These are phyloP conservation scores for Pelargonium myrrhifolium DNA, from an alignment of 441 rosid genomes.

Conservation along the genomic window DNA sequence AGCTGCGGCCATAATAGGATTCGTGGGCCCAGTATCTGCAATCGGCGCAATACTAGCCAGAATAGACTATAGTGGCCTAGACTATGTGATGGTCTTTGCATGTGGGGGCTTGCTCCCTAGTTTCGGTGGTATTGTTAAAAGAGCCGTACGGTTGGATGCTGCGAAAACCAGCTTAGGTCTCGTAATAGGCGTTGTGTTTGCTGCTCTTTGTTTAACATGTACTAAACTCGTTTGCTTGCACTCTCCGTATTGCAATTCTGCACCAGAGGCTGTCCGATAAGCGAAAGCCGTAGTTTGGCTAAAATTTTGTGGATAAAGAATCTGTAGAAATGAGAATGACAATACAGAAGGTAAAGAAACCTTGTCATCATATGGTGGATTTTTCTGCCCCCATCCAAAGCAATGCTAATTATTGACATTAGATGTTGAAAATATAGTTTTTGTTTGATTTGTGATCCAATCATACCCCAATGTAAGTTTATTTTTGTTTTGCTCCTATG, in stretches of 20 bases:
- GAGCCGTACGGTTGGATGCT: constrained; percentile 55
- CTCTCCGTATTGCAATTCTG: constrained; percentile 94
- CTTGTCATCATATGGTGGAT: too few species aligned
- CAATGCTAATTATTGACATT: not conserved
- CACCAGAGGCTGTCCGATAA: constrained; percentile 96
- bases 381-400: too few species aligned
- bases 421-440: not conserved
- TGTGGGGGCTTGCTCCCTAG: constrained; percentile 82
- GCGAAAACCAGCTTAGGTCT: constrained; percentile 56
- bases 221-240: constrained; percentile 89
- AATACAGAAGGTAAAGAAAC: not conserved
- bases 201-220: constrained; percentile 65
- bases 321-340: not conserved
- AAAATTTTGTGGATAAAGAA: constrained; percentile 12
- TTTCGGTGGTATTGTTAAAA: constrained; percentile 47
- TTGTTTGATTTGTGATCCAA: too few species aligned
- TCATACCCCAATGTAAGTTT: too few species aligned
- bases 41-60: constrained; percentile 85
- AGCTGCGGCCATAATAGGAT: constrained; percentile 81
- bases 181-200: constrained; percentile 58
- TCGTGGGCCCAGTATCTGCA: constrained; percentile 84
- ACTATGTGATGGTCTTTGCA: constrained; percentile 82
- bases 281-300: not conserved
- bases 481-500: too few species aligned
- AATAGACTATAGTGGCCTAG: constrained; percentile 89